A percentile compares a stretch with the other conserved stretches of the same genome.
These are phyloP conservation scores for Aureobasidium namibiae DNA, from an alignment of 2,329 filamentous ascomycete genomes.

Conservation along the genomic window DNA sequence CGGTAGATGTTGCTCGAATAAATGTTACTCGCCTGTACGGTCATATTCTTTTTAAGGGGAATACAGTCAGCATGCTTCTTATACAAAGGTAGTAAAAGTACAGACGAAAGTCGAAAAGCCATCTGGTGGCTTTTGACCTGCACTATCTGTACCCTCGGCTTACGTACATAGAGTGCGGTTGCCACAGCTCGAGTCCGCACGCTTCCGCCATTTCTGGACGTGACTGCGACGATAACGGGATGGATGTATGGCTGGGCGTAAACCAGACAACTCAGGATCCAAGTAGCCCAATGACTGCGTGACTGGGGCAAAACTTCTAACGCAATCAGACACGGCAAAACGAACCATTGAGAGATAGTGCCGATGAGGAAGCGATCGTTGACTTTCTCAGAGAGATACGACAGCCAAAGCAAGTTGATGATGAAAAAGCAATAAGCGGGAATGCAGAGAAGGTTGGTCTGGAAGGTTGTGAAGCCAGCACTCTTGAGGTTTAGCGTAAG, in stretches of 20 bases:
- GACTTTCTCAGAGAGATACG: constrained; percentile 41
- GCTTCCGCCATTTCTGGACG: constrained; percentile 53
- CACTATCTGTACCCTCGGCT: too few species aligned
- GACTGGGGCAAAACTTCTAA: constrained; percentile 27
- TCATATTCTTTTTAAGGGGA: too few species aligned
- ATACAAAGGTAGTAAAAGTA: too few species aligned
- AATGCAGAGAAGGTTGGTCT: constrained; percentile 35
- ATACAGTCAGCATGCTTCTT: too few species aligned
- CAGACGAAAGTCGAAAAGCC: too few species aligned
- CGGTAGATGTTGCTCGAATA: constrained; percentile 22
- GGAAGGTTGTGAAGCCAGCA: constrained; percentile 34
- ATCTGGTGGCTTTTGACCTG: too few species aligned
- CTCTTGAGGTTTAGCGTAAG: constrained; percentile 31
- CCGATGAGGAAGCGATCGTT: constrained; percentile 45
- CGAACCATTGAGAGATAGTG: constrained; percentile 33
- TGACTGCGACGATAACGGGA: constrained; percentile 53
- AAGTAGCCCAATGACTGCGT: constrained; percentile 31
- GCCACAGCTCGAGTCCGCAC: constrained; percentile 56
- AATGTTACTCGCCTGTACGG: constrained; percentile 33
- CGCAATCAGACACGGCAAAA: constrained; percentile 33
- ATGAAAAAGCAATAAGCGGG: constrained; percentile 42
- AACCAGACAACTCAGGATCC: constrained; percentile 31
- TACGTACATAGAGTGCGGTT: constrained; percentile 55
- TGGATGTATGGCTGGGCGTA: constrained; percentile 39
- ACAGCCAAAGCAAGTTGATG: constrained; percentile 41